phyloP scores from a whole-genome alignment of 139 green algal species.

The Chlorella sp. region DNA sequence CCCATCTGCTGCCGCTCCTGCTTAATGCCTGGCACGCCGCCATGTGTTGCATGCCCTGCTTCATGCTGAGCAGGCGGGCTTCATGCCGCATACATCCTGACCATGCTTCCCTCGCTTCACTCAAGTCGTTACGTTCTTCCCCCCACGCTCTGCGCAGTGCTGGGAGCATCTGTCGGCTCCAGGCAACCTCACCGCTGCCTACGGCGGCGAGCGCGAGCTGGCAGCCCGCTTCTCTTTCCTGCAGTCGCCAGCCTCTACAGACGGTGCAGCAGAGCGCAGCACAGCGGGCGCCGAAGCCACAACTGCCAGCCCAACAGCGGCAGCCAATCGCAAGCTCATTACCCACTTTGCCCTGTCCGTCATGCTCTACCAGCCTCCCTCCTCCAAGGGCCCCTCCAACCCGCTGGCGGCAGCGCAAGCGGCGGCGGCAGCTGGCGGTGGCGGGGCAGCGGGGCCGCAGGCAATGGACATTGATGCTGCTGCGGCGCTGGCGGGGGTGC shows the following conservation, averaged over 20 bases:
- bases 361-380: constrained; percentile 76
- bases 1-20: background rate
- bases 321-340: constrained; percentile 54
- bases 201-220: constrained; percentile 40
- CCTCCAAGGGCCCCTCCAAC: background rate
- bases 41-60: background rate
- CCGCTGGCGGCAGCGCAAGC: constrained; percentile 7
- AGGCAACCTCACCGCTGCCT: background rate
- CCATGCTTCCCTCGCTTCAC: background rate
- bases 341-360: constrained; percentile 69
- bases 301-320: background rate
- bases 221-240: constrained; percentile 46
- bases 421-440: background rate
- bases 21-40: background rate
- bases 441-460: background rate
- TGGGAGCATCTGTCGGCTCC: constrained; percentile 13
- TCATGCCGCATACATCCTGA: background rate
- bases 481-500: constrained; percentile 1
- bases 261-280: background rate
- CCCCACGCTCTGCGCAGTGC: background rate
- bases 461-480: constrained; percentile 30
- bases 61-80: no score
- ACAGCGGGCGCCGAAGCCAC: background rate
- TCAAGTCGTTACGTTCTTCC: background rate
- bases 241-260: background rate